phyloP scores from a whole-genome alignment of 2,329 filamentous ascomycete species.

The Diplocarpon mali region DNA sequence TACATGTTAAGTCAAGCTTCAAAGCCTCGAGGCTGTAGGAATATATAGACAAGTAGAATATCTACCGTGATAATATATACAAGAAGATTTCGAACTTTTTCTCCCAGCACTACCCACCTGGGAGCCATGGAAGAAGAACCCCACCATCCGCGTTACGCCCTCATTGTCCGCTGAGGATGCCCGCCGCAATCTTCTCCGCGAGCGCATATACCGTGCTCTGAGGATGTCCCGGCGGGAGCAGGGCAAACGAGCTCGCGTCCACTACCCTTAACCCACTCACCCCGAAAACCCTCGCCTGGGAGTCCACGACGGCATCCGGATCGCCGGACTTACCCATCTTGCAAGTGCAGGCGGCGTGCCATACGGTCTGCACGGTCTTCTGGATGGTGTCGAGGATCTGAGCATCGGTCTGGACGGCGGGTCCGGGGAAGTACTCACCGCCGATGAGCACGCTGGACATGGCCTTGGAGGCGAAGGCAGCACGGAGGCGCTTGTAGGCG shows the following conservation, averaged over 20 bases:
- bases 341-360: slow-evolving; percentile 44
- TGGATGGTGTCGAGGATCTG: slow-evolving; percentile 16
- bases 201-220: slow-evolving; percentile 32
- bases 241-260: slow-evolving; percentile 17
- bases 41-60: too few species aligned
- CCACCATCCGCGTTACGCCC: too few species aligned
- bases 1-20: too few species aligned
- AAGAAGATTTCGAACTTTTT: too few species aligned
- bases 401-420: slow-evolving; percentile 12
- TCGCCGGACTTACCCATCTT: slow-evolving; percentile 42
- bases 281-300: slow-evolving; percentile 17
- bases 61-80: too few species aligned
- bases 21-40: too few species aligned
- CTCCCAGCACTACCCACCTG: too few species aligned
- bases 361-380: slow-evolving; percentile 27
- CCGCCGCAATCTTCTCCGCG: slow-evolving; percentile 32
- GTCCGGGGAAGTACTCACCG: slow-evolving; percentile 17
- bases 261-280: slow-evolving; percentile 18
- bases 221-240: slow-evolving; percentile 32
- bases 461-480: slow-evolving; percentile 15
- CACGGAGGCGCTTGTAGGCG: slow-evolving; percentile 32
- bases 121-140: too few species aligned
- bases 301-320: slow-evolving; percentile 24
- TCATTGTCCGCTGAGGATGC: neutral
- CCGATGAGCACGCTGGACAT: slow-evolving; percentile 13